These are phyloP conservation scores for Hypoxylon sp. DNA, from an alignment of 2,329 filamentous ascomycete genomes.

Conservation along the genomic window DNA sequence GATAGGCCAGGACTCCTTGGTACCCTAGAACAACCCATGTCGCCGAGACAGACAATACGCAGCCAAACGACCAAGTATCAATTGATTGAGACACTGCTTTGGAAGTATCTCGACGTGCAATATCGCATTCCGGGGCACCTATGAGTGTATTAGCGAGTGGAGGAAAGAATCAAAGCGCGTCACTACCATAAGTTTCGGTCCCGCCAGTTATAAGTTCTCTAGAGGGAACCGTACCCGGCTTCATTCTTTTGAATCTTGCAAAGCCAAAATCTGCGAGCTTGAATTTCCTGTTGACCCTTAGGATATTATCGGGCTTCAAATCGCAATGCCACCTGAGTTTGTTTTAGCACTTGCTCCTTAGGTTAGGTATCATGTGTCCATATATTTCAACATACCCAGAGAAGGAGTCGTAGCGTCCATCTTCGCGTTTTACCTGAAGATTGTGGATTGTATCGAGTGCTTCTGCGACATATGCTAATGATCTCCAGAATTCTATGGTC, in stretches of 20 bases:
- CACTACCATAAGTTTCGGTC: constrained; percentile 36
- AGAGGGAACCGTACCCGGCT: neutral
- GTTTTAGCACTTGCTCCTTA: constrained; percentile 6
- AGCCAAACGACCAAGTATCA: constrained; percentile 44
- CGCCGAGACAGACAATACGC: constrained; percentile 37
- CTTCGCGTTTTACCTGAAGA: constrained; percentile 25
- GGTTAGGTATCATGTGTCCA: neutral
- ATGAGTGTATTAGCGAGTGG: neutral
- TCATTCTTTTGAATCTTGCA: constrained; percentile 36
- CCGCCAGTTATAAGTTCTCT: constrained; percentile 13
- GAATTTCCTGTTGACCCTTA: constrained; percentile 42
- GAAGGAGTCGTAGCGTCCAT: constrained; percentile 25
- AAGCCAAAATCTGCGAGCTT: constrained; percentile 48
- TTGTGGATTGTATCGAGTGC: constrained; percentile 37
- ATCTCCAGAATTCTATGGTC: constrained; percentile 35
- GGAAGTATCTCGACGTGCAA: constrained; percentile 38
- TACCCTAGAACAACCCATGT: constrained; percentile 42
- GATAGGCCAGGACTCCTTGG: constrained; percentile 31
- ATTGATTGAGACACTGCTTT: constrained; percentile 57
- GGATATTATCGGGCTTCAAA: constrained; percentile 46
- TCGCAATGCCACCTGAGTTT: constrained; percentile 38
- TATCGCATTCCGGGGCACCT: constrained; percentile 33
- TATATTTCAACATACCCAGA: constrained; percentile 7
- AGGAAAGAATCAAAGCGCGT: neutral
- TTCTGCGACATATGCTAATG: constrained; percentile 35